Conservation (phyloP, 2,329 filamentous ascomycete species). For the Aureobasidium uvarum region DNA sequence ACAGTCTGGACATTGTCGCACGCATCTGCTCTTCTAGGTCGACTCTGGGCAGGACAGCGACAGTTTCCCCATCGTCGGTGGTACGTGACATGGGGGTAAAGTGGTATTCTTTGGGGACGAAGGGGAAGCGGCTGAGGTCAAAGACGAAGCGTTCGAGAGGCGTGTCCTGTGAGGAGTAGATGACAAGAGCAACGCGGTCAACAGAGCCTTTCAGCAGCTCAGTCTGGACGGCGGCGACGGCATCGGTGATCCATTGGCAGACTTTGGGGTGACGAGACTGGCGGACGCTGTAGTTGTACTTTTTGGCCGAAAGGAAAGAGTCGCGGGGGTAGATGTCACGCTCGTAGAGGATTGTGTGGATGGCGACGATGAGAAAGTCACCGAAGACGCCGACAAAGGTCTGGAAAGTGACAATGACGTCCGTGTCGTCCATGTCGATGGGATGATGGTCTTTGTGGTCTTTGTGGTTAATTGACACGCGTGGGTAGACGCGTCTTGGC, state of each 20-base stretch:
- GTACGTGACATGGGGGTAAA: slow-evolving; percentile 53
- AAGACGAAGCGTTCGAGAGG: slow-evolving; percentile 61
- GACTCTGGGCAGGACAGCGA: slow-evolving; percentile 35
- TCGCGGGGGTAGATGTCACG: slow-evolving; percentile 72
- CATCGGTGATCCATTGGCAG: slow-evolving; percentile 81
- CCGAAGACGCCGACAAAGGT: slow-evolving; percentile 67
- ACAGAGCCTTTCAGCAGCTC: slow-evolving; percentile 65
- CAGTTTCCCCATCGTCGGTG: slow-evolving; percentile 33
- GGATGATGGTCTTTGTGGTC: neutral
- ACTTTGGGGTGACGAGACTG: slow-evolving; percentile 84
- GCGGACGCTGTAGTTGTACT: slow-evolving; percentile 79
- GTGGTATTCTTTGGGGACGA: slow-evolving; percentile 47
- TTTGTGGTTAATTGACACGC: neutral
- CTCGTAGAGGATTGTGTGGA: slow-evolving; percentile 84
- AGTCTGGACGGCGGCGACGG: slow-evolving; percentile 66
- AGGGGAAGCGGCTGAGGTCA: slow-evolving; percentile 57
- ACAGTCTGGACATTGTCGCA: slow-evolving; percentile 62
- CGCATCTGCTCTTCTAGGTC: slow-evolving; percentile 73
- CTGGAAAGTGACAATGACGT: slow-evolving; percentile 45
- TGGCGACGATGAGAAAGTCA: slow-evolving; percentile 75
- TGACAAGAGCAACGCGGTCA: slow-evolving; percentile 56
- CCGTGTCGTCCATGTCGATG: slow-evolving; percentile 23
- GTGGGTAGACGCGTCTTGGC: slow-evolving; percentile 18
- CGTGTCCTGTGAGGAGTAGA: slow-evolving; percentile 53
- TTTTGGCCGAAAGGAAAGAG: slow-evolving; percentile 75